A percentile compares a stretch with the other conserved stretches of the same genome.
phyloP scores from a whole-genome alignment of 441 rosid species.

The Dalechampia spathulata region DNA sequence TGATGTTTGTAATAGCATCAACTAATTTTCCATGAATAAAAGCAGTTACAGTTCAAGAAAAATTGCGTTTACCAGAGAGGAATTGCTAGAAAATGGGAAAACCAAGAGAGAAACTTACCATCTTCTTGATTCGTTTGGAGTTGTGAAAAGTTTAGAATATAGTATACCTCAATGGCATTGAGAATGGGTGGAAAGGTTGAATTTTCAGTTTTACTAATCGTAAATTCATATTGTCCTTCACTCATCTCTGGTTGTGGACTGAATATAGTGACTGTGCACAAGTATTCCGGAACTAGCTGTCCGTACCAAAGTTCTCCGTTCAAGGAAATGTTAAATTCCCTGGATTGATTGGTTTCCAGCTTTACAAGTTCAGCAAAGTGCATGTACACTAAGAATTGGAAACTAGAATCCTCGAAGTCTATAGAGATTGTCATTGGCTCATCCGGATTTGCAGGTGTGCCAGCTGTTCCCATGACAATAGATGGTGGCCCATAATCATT shows the following conservation, averaged over 20 bases:
- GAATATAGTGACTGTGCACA: conserved; percentile 21
- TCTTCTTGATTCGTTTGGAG: no score
- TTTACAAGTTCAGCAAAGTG: conserved; percentile 38
- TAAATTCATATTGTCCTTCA: conserved; percentile 1
- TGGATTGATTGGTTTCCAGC: conserved; percentile 18
- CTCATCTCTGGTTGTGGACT: neutral
- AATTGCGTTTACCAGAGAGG: no score
- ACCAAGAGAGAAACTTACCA: no score
- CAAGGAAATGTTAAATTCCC: conserved; percentile 31
- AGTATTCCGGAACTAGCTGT: conserved; percentile 21
- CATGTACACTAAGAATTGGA: conserved; percentile 26
- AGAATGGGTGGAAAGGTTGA: no score
- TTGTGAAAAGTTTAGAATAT: no score
- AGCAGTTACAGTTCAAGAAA: no score
- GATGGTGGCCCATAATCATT: conserved; percentile 15
- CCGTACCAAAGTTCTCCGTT: conserved; percentile 21
- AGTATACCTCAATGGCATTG: no score
- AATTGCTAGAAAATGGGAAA: no score
- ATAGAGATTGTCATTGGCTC: conserved; percentile 5
- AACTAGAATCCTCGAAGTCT: neutral
- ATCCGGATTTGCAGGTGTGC: conserved; percentile 1
- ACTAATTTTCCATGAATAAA: no score
- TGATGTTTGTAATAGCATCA: no score
- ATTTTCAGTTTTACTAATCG: no score
- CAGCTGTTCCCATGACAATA: conserved; percentile 24